Base-by-base conservation (phyloP, 257 asterid species). In the Solanum sitiens region DNA sequence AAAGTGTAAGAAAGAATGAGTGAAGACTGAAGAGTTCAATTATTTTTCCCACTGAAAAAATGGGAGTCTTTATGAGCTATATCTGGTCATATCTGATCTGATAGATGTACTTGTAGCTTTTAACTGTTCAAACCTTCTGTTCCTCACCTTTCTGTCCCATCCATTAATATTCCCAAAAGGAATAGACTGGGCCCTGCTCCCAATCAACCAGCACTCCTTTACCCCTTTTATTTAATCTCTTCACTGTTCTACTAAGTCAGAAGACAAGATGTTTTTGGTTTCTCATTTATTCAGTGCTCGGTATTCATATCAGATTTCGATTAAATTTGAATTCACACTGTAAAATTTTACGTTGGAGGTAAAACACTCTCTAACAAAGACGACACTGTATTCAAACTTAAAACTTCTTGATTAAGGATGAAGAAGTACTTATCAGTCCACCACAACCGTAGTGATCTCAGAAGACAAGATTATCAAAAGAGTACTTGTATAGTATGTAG, bases 111-210 rank as follows among this genome's bases (percentile, higher is more conserved):
- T 91, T 89, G 92, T 42, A 42, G 61, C 84, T 79, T 77, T 21
- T 47, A 39, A 93, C 97, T 93, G 92, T 92, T 90, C 53, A 89
- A 91, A 91, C 93, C 94, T 90, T 95, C 95, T 95, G 98, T 95
- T 95, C 94, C 94, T 92, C 88, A 90, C 87, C 98, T 95, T 95
- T 95, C 95, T 93, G 95, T 93, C 97, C 95, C 96, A 93, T 94
- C 96, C 90, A 84, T 89, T 88, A 91, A 93, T 88, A 93, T 91
- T 89, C 93, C 92, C 88, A 92, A 90, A 89, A 50, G 73, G 86
- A 88, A 70, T 70, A 84, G 91, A 88, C 65, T 86, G 79, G 89
- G 59, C 72, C 84, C 88, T 90, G 90, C 89, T 87, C 88, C 89
- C 91, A 90, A 53, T 92, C 91, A 85, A 82, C 89, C 89, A 87